Evolutionary conservation across 2,329 filamentous ascomycete genomes (phyloP).

Genomic region (Nigrospora oryzae): DNA sequence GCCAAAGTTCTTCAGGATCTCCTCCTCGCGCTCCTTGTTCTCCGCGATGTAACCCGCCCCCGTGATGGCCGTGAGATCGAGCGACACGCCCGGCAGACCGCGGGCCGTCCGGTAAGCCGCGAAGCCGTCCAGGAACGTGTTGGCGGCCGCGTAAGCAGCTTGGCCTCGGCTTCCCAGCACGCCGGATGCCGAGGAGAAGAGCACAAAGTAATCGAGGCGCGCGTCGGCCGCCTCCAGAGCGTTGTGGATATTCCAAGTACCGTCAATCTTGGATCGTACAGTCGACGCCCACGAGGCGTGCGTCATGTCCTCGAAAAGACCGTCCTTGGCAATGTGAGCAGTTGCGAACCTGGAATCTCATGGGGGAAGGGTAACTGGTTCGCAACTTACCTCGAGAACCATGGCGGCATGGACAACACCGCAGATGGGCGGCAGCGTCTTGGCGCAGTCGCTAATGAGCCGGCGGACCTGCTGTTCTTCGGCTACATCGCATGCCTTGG

Average conservation of each 20-base stretch:
- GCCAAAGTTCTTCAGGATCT: constrained; percentile 10
- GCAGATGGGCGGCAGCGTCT: constrained; percentile 16
- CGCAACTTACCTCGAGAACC: constrained; percentile 10
- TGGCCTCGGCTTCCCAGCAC: constrained; percentile 42
- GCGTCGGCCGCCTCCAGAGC: constrained; percentile 22
- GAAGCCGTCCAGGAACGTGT: constrained; percentile 35
- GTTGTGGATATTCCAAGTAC: constrained; percentile 45
- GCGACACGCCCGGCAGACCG: constrained; percentile 32
- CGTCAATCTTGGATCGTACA: constrained; percentile 41
- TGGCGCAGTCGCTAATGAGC: constrained; percentile 12
- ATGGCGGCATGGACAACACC: constrained; percentile 22
- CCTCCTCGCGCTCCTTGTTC: constrained; percentile 21
- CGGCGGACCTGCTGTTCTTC: constrained; percentile 10
- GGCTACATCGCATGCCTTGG: constrained; percentile 18
- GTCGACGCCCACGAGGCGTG: constrained; percentile 36
- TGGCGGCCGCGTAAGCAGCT: constrained; percentile 42
- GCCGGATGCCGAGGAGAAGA: constrained; percentile 41
- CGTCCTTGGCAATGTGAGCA: constrained; percentile 20
- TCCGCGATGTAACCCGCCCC: constrained; percentile 42
- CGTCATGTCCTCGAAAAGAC: constrained; percentile 44
- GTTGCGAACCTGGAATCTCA: no score
- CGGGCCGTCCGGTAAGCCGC: constrained; percentile 26
- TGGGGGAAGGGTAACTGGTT: no score
- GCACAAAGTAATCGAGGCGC: constrained; percentile 38
- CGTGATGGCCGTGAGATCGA: constrained; percentile 44